Evolutionary conservation across 495 filamentous ascomycete species (phyloP).

Genomic region (Aspergillus cristatus): DNA sequence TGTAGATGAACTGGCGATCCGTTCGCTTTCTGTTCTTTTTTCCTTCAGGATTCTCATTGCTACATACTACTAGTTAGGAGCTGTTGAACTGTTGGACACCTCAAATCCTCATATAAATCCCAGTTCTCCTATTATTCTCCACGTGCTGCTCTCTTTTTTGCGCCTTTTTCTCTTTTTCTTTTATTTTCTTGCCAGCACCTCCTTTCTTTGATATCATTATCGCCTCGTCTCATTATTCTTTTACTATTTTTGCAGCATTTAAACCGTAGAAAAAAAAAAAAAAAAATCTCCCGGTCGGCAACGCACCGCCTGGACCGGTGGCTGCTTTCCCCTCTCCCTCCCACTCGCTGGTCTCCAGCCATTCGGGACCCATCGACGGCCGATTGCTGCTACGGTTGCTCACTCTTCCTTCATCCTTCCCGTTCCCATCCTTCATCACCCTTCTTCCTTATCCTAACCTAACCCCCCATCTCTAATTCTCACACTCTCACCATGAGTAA

Average conservation of each 20-base stretch:
- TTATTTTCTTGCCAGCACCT: background rate
- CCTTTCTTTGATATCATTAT: background rate
- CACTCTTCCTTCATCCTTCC: conserved; percentile 8
- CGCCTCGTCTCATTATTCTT: background rate
- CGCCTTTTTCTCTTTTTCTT: background rate
- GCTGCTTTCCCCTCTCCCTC: conserved; percentile 10
- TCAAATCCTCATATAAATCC: too few relatives aligned
- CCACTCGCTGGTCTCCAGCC: too few relatives aligned
- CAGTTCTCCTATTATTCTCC: too few relatives aligned
- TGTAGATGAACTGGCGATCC: too few relatives aligned
- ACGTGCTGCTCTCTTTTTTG: background rate
- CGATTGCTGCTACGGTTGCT: too few relatives aligned
- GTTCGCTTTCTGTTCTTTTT: too few relatives aligned
- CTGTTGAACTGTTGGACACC: too few relatives aligned
- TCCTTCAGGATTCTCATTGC: too few relatives aligned
- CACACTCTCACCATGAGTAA: conserved; percentile 28
- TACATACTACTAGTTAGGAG: too few relatives aligned
- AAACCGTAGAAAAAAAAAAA: background rate
- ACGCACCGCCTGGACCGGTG: conserved; percentile 21
- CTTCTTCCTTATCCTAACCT: conserved; percentile 1
- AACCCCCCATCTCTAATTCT: conserved; percentile 6
- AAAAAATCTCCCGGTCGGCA: too few relatives aligned
- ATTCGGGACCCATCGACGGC: too few relatives aligned
- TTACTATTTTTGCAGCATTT: background rate
- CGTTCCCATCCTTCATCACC: too few relatives aligned